Evolutionary conservation across 2,329 filamentous ascomycete species (phyloP).

Genomic region (Fusarium abutilonis): DNA sequence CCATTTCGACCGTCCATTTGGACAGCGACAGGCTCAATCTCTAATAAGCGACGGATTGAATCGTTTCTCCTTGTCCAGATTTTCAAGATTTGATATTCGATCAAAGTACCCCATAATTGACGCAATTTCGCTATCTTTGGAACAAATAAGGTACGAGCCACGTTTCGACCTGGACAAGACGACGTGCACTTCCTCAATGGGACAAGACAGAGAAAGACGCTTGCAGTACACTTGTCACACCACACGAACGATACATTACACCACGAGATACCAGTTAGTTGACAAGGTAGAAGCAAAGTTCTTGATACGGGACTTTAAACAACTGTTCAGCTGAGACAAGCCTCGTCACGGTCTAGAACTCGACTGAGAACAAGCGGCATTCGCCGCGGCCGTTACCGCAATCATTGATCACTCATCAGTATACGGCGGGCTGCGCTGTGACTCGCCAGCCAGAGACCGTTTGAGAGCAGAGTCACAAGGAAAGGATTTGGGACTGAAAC

Average conservation of each 20-base stretch:
- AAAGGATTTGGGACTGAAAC: constrained; percentile 3
- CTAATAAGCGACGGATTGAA: constrained; percentile 42
- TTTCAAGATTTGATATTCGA: constrained; percentile 31
- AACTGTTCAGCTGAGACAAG: constrained; percentile 2
- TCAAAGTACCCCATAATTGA: constrained; percentile 33
- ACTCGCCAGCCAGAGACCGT: constrained; percentile 39
- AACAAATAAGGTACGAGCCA: constrained; percentile 36
- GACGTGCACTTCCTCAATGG: constrained; percentile 38
- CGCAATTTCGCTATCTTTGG: constrained; percentile 36
- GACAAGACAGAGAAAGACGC: constrained; percentile 35
- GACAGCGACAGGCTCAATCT: constrained; percentile 34
- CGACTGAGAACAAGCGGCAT: constrained; percentile 27
- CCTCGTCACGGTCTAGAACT: constrained; percentile 2
- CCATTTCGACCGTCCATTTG: constrained; percentile 25
- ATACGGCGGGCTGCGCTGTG: constrained; percentile 33
- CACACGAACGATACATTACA: constrained; percentile 33
- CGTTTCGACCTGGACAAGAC: constrained; percentile 36
- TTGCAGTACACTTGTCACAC: constrained; percentile 40
- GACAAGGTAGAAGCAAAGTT: constrained; percentile 21
- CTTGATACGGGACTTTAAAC: constrained; percentile 9
- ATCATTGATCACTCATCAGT: constrained; percentile 31
- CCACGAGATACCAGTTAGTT: constrained; percentile 12
- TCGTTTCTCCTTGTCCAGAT: constrained; percentile 28
- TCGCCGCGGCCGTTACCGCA: constrained; percentile 23
- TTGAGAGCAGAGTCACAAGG: constrained; percentile 31